Conservation (phyloP, 1,139 yeast species). For the Taiozyma sp. region DNA sequence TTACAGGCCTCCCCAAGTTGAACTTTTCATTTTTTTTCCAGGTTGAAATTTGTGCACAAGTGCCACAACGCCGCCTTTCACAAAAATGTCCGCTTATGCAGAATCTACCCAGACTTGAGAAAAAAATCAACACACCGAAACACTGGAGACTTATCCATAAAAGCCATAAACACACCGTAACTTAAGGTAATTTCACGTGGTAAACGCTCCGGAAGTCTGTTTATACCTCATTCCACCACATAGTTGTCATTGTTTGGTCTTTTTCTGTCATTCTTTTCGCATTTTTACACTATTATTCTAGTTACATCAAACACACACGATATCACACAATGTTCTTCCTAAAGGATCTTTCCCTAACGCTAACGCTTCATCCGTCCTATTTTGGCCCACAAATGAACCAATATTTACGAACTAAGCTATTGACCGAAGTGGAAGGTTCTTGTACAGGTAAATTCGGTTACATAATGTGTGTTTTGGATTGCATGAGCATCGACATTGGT, state of each 20-base stretch:
- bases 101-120: neutral
- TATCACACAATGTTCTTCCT: constrained; percentile 34
- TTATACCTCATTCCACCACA: neutral
- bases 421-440: constrained; percentile 97
- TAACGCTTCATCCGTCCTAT: constrained; percentile 94
- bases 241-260: neutral
- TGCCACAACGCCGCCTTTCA: neutral
- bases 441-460: constrained; percentile 99
- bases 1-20: neutral
- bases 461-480: constrained; percentile 92
- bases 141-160: neutral
- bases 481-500: constrained; percentile 93
- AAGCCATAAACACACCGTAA: neutral
- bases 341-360: constrained; percentile 86
- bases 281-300: neutral
- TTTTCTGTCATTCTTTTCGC: neutral
- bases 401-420: constrained; percentile 78
- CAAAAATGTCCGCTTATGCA: neutral
- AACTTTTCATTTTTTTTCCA: neutral
- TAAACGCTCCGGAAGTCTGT: neutral
- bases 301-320: neutral
- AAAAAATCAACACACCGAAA: neutral
- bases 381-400: constrained; percentile 98
- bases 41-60: neutral
- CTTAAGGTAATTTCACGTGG: neutral